Percentiles rank a stretch among this genome's conserved stretches.
These are phyloP conservation scores for Amanita exitialis DNA, from an alignment of 768 basidiomycete species.

Conservation along the genomic window DNA sequence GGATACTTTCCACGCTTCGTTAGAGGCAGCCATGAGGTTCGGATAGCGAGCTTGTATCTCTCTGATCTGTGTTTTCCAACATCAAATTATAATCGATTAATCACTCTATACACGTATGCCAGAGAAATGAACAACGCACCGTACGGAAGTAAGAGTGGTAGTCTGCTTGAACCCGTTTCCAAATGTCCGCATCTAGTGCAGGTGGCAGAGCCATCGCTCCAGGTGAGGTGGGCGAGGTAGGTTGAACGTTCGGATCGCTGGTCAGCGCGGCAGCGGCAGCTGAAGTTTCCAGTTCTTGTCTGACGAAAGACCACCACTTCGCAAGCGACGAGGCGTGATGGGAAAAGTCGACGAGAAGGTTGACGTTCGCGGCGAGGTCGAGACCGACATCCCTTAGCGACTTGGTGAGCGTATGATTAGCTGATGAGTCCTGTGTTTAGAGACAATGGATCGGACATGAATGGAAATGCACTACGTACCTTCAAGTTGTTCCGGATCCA, in stretches of 20 bases:
- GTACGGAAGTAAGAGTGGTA: slow-evolving; percentile 4
- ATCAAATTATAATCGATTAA: neutral
- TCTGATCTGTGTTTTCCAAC: slow-evolving; percentile 14
- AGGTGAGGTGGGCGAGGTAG: slow-evolving; percentile 1
- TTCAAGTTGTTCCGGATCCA: slow-evolving; percentile 20
- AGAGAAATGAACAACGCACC: slow-evolving; percentile 11
- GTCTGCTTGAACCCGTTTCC: neutral
- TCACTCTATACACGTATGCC: too few relatives aligned
- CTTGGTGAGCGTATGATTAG: slow-evolving; percentile 22
- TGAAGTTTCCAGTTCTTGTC: slow-evolving; percentile 15
- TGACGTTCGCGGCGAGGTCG: slow-evolving; percentile 28
- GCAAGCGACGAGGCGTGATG: slow-evolving; percentile 16
- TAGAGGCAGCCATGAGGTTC: slow-evolving; percentile 16
- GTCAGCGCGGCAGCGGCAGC: slow-evolving; percentile 8
- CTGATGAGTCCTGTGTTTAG: neutral
- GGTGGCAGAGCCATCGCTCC: slow-evolving; percentile 2
- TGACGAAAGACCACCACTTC: slow-evolving; percentile 23
- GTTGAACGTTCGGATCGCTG: slow-evolving; percentile 2
- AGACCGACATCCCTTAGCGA: slow-evolving; percentile 25
- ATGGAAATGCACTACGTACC: slow-evolving; percentile 14
- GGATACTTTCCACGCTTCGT: slow-evolving; percentile 17
- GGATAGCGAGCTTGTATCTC: slow-evolving; percentile 18
- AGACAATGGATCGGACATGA: neutral
- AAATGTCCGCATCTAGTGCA: neutral
- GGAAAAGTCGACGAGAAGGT: slow-evolving; percentile 23